Percentiles rank a stretch among this genome's conserved stretches.
phyloP scores from a whole-genome alignment of 1,284 basidiomycete genomes.

The Clitocybe nebularis region DNA sequence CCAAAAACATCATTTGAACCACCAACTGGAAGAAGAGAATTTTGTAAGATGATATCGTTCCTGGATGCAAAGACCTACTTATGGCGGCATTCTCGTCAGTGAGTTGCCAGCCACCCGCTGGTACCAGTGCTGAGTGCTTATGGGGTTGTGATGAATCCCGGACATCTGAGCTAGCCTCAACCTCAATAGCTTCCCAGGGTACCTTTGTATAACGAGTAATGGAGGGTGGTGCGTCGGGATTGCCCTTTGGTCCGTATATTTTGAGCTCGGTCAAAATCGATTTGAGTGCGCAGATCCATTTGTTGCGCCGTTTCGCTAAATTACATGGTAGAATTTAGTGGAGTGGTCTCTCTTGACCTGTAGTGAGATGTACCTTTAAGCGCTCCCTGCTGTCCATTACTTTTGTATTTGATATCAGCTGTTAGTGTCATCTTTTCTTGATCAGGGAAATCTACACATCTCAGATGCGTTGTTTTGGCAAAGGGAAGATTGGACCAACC shows the following conservation, averaged over 20 bases:
- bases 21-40: constrained; percentile 38
- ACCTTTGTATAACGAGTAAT: constrained; percentile 65
- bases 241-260: constrained; percentile 74
- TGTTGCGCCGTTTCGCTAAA: constrained; percentile 76
- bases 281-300: constrained; percentile 89
- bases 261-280: constrained; percentile 62
- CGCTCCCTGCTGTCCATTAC: constrained; percentile 81
- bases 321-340: too few species aligned
- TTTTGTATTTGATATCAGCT: constrained; percentile 89
- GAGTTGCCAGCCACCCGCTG: constrained; percentile 44
- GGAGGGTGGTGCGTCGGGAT: constrained; percentile 52
- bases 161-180: constrained; percentile 32
- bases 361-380: constrained; percentile 52
- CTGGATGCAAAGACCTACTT: constrained; percentile 36
- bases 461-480: background rate
- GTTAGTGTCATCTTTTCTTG: constrained; percentile 79
- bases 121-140: constrained; percentile 19
- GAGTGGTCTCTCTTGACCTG: too few species aligned
- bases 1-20: constrained; percentile 51
- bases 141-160: constrained; percentile 15
- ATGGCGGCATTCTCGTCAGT: constrained; percentile 48
- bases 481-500: constrained; percentile 33
- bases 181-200: constrained; percentile 63
- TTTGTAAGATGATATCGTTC: too few species aligned
- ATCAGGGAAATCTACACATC: constrained; percentile 67